These are phyloP conservation scores for Helicostylum pulchrum DNA, from an alignment of 192 early-diverging fungal genomes.

Conservation along the genomic window DNA sequence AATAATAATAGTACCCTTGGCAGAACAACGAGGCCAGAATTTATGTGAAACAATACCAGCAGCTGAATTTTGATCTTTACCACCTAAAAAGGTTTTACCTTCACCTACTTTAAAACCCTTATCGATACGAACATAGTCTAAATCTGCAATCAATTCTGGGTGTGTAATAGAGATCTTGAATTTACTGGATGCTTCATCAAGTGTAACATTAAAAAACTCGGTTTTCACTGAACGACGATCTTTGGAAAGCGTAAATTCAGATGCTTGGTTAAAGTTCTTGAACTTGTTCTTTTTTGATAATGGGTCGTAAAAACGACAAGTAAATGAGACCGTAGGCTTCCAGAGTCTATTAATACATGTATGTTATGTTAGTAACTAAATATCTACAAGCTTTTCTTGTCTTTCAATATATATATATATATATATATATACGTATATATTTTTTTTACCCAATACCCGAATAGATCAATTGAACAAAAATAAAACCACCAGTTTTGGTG, in stretches of 20 bases:
- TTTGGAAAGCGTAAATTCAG: constrained; percentile 65
- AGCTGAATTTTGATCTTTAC: constrained; percentile 38
- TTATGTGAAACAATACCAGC: constrained; percentile 67
- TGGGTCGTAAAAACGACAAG: constrained; percentile 66
- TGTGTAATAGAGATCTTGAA: constrained; percentile 55
- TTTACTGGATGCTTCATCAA: constrained; percentile 42
- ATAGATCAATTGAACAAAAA: constrained; percentile 88
- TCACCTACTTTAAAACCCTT: constrained; percentile 79
- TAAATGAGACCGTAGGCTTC: constrained; percentile 69
- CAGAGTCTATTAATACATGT: constrained; percentile 25
- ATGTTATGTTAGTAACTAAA: constrained; percentile 20
- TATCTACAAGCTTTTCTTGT: constrained; percentile 41
- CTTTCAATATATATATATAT: no score
- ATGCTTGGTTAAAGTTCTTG: constrained; percentile 65
- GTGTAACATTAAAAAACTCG: constrained; percentile 68
- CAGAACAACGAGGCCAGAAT: constrained; percentile 79
- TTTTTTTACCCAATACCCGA: constrained; percentile 68
- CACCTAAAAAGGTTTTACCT: constrained; percentile 73
- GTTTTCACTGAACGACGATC: constrained; percentile 75
- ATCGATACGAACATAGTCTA: constrained; percentile 65
- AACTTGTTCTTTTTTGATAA: constrained; percentile 66
- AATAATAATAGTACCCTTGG: constrained; percentile 69
- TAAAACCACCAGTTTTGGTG: constrained; percentile 67
- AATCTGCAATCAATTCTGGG: constrained; percentile 61
- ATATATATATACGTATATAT: neutral